Evolutionary conservation across 257 asterid species (phyloP), one percentile per base, ranked within the genome.

Genomic region (Echium plantagineum): DNA sequence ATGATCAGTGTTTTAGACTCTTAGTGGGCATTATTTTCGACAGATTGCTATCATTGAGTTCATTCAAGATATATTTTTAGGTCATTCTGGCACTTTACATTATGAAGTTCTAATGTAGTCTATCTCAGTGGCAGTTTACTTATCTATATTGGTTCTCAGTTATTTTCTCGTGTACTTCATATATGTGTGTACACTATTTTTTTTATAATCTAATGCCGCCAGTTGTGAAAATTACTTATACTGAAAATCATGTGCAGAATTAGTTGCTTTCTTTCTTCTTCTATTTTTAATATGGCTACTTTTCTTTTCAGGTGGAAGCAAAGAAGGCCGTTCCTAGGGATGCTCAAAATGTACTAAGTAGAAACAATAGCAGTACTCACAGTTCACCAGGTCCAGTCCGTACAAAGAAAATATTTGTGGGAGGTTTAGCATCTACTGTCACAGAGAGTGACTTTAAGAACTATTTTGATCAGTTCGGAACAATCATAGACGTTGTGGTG

Each of bases 361-460:
- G 57, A 53, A 53, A 18, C 24, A 53, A n/a, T 53, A 53, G 21
- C 26, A 53, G 24, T n/a, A 53, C 24, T 53, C 24, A 53, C 21
- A 53, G 26, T 5, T 80, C 89, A 47, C 87, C 86, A 15, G 72
- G 85, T 64, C 82, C 80, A 0, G 55, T 77, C 20, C 89, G 83
- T 59, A 77, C 93, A 18, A 84, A 79, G 60, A 84, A 84, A 79
- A 84, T 84, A 18, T 84, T 84, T 55, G 93, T 84, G 1, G 94
- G 94, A 60, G 94, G 94, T 18, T 76, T 84, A 58, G 83, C 94
- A 63, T 77, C 94, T 60, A 71, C 89, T 0, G 83, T 84, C 66
- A 81, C 83, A 19, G 94, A 84, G 59, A 75, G 74, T 15, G 85
- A 81, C 70, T 81, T 84, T 81, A 84, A 84, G 74, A 61, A 32